Evolutionary conservation across 495 filamentous ascomycete species (phyloP), one percentile per base, ranked within the genome.

Genomic region (Geopyxis carbonaria): DNA sequence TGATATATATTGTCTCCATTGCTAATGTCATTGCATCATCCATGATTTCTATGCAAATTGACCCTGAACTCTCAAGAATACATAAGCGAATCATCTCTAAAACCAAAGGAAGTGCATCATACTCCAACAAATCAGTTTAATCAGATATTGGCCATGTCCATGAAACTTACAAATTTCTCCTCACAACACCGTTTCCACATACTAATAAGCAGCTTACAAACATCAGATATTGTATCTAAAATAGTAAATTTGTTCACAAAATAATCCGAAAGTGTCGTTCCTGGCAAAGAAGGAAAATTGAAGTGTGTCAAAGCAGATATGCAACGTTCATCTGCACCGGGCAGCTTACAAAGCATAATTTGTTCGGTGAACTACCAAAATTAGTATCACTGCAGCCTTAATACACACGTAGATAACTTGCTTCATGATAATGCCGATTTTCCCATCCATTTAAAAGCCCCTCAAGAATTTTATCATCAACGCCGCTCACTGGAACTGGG

Each of bases 111-210:
- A 81, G 45, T 3, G 77, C 69, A 16, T 59, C 54, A 45, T 64
- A 75, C 59, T 62, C 47, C 19, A 13, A 19, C 42, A 28, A 36
- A 50, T 45, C n/a, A n/a, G n/a, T n/a, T n/a, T n/a, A n/a, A 34
- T 55, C 21, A 59, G 40, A 22, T 21, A 32, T 30, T 3, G 22
- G n/a, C 24, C 23, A 19, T 18, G 14, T 23, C 16, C 18, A 32
- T 28, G n/a, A 32, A 31, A 40, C 59, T 45, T 52, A 65, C 62
- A 48, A 65, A 73, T 38, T 63, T 63, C 45, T 80, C 77, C 18
- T 62, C 55, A 32, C 81, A 53, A 43, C 72, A 74, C 20, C 62
- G 68, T 10, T 64, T 58, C 77, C 77, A 81, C n/a, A 80, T 43
- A 13, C 56, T 58, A 22, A 72, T 59, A 18, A 78, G 57, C 9